Base-by-base conservation (phyloP, 768 basidiomycete species). In the Leccinellum luteum region DNA sequence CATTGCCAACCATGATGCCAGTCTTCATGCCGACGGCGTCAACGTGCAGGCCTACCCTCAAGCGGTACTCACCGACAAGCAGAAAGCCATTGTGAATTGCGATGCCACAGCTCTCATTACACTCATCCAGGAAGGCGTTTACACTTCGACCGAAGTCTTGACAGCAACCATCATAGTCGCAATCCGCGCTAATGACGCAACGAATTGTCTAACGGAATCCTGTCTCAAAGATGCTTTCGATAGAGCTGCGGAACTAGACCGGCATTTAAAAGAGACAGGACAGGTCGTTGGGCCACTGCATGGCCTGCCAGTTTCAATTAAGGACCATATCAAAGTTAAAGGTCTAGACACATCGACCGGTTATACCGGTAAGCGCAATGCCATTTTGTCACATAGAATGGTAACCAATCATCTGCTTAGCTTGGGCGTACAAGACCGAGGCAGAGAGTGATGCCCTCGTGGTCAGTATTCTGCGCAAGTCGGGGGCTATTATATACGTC, bases 141-240 rank as follows among this genome's bases (percentile, higher is more conserved):
- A 67, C 54, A 67, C 69, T 38, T 57, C 69, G 30, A 60, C 63
- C 38, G 54, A 72, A 32, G 67, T 67, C 32, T 58, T 72, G 51
- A 61, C 31, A 23, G 71, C 73, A 57, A 51, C 60, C n/a, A 62
- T 71, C 59, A 68, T 55, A 28, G 67, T 62, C 35, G 69, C 71
- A 1, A 53, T 69, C 52, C 64, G 63, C 6, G 62, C 71, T n/a
- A 73, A 72, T 51, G 62, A 73, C 32, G 56, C 66, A 54, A 79
- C 79, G 6, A 81, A 81, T 60, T 85, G 83, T 63, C 67, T 85
- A 21, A 81, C 82, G 15, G 84, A 86, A 58, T 79, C 85, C 50
- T 84, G 83, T 59, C 74, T 84, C 58, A 78, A 81, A 21, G 74
- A 79, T n/a, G 81, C 77, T 4, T 68, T 83, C 44, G 59, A 67